phyloP scores from a whole-genome alignment of 2,329 filamentous ascomycete species.

The Sarocladiaceae sp. region DNA sequence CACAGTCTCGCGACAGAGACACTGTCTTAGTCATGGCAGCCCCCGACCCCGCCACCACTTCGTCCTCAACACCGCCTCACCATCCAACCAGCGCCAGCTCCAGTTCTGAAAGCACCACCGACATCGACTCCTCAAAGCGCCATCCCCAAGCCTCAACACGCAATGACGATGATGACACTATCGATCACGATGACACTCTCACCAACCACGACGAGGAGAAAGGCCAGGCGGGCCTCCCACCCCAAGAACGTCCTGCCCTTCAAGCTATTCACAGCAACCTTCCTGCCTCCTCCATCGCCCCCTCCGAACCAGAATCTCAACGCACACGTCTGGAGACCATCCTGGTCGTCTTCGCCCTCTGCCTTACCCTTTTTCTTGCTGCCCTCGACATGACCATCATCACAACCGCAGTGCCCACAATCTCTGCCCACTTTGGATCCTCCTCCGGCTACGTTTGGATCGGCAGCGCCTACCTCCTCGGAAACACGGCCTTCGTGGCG shows the following conservation, averaged over 20 bases:
- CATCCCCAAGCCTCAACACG: not conserved
- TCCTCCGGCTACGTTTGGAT: slow-evolving; percentile 72
- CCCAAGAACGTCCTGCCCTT: not conserved
- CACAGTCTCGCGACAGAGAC: not conserved
- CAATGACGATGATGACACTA: not conserved
- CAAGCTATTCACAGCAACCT: slow-evolving; percentile 2
- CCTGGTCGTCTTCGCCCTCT: slow-evolving; percentile 35
- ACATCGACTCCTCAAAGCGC: slow-evolving; percentile 1
- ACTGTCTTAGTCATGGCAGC: slow-evolving; percentile 2
- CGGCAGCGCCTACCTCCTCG: slow-evolving; percentile 66
- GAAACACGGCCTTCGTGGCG: slow-evolving; percentile 58
- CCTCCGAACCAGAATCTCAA: slow-evolving; percentile 24
- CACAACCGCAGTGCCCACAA: slow-evolving; percentile 61
- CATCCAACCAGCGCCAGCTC: not conserved
- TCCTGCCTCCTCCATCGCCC: slow-evolving; percentile 5
- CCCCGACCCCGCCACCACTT: not conserved
- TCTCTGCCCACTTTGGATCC: slow-evolving; percentile 57
- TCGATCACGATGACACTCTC: not conserved
- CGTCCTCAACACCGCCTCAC: not conserved
- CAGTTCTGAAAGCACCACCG: not conserved
- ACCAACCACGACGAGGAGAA: slow-evolving; percentile 5
- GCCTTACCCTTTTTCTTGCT: slow-evolving; percentile 43
- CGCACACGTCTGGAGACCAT: slow-evolving; percentile 32
- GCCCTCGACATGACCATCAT: slow-evolving; percentile 57
- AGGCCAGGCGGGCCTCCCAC: not conserved